Percentiles rank a stretch among this genome's conserved stretches.
Evolutionary conservation across 257 asterid genomes (phyloP).

Genomic region (Verbascum thapsus): DNA sequence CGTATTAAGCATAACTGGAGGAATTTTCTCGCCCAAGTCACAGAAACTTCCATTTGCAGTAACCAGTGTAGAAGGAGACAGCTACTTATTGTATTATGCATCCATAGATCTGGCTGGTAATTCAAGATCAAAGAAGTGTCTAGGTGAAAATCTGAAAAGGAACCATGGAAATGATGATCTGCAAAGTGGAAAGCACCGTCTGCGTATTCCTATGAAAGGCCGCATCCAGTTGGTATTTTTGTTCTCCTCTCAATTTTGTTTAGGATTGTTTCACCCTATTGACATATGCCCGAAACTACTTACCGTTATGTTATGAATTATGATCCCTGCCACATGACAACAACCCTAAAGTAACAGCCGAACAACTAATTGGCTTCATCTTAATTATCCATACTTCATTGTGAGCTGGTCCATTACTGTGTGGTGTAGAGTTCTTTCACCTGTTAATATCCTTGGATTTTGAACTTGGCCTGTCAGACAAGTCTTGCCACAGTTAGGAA

Average conservation of each 20-base stretch:
- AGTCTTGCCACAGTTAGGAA: neutral
- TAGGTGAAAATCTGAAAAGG: constrained; percentile 38
- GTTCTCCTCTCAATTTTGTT: constrained; percentile 16
- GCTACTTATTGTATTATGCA: constrained; percentile 65
- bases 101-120: constrained; percentile 59
- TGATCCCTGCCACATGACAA: constrained; percentile 1
- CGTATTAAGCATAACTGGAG: constrained; percentile 66
- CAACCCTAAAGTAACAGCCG: constrained; percentile 2
- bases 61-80: constrained; percentile 74
- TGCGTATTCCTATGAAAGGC: constrained; percentile 79
- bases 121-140: constrained; percentile 44
- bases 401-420: constrained; percentile 9
- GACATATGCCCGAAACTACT: constrained; percentile 5
- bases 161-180: constrained; percentile 38
- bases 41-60: constrained; percentile 84
- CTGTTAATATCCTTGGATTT: neutral
- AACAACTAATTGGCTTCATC: neutral
- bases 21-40: constrained; percentile 68
- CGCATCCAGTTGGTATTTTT: constrained; percentile 71
- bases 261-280: constrained; percentile 19
- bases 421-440: neutral
- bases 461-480: constrained; percentile 13
- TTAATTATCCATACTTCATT: constrained; percentile 5
- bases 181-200: constrained; percentile 46
- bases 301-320: neutral